Conservation (phyloP, 345 rosid genomes). For the Populus pruinosa region DNA sequence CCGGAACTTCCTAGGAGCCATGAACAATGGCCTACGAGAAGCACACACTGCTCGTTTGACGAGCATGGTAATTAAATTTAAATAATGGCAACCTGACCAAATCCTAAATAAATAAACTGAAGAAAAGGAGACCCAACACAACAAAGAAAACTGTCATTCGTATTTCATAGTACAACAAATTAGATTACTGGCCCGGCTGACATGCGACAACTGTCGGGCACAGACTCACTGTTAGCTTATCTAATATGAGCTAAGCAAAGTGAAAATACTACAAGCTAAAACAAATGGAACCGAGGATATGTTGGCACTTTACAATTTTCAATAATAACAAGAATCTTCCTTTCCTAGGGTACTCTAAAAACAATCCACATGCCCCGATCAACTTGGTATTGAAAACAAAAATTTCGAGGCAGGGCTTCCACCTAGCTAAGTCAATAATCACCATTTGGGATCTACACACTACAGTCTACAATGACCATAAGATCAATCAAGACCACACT, state of each 20-base stretch:
- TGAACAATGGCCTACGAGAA: not conserved
- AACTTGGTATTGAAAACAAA: constrained; percentile 29
- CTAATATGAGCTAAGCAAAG: not conserved
- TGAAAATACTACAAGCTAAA: not conserved
- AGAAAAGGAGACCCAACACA: not conserved
- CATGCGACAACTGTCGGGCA: not conserved
- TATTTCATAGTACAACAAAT: not conserved
- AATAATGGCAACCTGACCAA: not conserved
- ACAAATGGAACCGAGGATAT: constrained; percentile 1
- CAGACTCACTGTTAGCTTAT: not conserved
- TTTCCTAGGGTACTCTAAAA: constrained; percentile 13
- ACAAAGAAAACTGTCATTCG: not conserved
- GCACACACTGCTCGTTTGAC: not conserved
- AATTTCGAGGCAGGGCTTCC: constrained; percentile 26
- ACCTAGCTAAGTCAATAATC: constrained; percentile 22
- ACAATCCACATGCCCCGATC: constrained; percentile 28
- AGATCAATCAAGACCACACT: constrained; percentile 35
- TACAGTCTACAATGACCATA: constrained; percentile 29
- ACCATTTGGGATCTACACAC: constrained; percentile 26
- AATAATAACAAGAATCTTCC: constrained; percentile 12
- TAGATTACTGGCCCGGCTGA: not conserved
- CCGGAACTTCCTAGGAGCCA: not conserved
- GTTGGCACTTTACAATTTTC: constrained; percentile 19
- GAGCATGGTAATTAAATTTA: no score
- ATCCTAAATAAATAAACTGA: not conserved